These are phyloP conservation scores for Dendrobium catenatum DNA, from an alignment of 106 monocot genomes.

Conservation along the genomic window DNA sequence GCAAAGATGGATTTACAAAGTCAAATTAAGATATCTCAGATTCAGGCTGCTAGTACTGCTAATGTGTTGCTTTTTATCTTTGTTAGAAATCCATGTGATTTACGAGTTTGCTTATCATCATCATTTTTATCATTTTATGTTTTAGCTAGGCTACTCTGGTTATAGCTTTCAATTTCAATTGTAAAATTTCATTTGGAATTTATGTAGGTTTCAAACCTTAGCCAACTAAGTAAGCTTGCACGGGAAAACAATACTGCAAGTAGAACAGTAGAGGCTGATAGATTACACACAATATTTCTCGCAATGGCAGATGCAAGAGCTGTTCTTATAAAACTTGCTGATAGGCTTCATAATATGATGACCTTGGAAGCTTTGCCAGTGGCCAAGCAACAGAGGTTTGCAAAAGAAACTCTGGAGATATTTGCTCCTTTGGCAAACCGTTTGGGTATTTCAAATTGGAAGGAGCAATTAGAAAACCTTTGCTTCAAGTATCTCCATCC, in stretches of 20 bases:
- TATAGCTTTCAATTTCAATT: background rate
- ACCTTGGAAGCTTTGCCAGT: conserved; percentile 68
- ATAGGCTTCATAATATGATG: conserved; percentile 93
- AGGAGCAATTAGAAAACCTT: conserved; percentile 75
- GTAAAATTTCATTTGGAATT: background rate
- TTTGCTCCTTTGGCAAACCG: conserved; percentile 83
- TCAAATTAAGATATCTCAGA: background rate
- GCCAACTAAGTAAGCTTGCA: conserved; percentile 83
- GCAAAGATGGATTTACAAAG: background rate
- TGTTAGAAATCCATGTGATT: background rate
- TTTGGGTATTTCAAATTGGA: conserved; percentile 77
- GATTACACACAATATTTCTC: conserved; percentile 74
- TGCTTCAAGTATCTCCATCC: conserved; percentile 89
- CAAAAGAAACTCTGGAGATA: conserved; percentile 80
- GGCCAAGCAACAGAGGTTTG: conserved; percentile 63
- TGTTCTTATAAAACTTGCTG: conserved; percentile 82
- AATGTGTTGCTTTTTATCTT: background rate
- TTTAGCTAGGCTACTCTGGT: conserved; percentile 1
- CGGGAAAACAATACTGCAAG: conserved; percentile 70
- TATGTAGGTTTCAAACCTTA: conserved; percentile 76
- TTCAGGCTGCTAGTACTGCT: background rate
- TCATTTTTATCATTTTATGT: background rate
- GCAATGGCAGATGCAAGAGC: conserved; percentile 92
- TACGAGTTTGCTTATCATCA: background rate
- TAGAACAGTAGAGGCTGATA: conserved; percentile 58